Evolutionary conservation across 495 filamentous ascomycete genomes (phyloP).

Genomic region (Chaetomium tenue): DNA sequence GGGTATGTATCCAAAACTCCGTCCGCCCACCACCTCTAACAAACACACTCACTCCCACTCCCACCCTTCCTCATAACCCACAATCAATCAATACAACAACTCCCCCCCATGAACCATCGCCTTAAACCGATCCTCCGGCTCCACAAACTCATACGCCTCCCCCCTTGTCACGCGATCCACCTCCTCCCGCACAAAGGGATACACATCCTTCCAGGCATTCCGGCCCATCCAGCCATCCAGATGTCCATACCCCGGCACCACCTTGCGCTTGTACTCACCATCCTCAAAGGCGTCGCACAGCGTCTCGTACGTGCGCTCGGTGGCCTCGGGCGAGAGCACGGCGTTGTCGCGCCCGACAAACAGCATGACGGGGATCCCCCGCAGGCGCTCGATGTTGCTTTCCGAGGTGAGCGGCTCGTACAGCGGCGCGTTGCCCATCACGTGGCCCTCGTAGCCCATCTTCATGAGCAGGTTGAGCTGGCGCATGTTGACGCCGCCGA

Average conservation of each 20-base stretch:
- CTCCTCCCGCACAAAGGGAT: slow-evolving; percentile 57
- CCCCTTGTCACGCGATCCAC: slow-evolving; percentile 51
- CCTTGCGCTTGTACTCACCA: slow-evolving; percentile 50
- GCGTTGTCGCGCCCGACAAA: slow-evolving; percentile 60
- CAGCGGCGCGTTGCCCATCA: slow-evolving; percentile 51
- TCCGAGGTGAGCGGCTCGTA: slow-evolving; percentile 45
- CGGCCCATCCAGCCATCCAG: slow-evolving; percentile 67
- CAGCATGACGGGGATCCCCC: slow-evolving; percentile 57
- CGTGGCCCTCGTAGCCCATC: slow-evolving; percentile 53
- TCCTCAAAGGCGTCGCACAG: slow-evolving; percentile 53
- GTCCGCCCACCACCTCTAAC: no score
- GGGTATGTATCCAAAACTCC: slow-evolving; percentile 6
- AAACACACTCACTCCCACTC: neutral
- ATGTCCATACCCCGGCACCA: slow-evolving; percentile 65
- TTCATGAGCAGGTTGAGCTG: slow-evolving; percentile 57
- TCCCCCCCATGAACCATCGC: slow-evolving; percentile 44
- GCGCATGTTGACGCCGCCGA: slow-evolving; percentile 61
- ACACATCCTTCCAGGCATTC: slow-evolving; percentile 61
- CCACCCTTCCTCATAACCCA: neutral
- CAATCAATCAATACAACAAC: slow-evolving; percentile 36
- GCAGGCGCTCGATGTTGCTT: slow-evolving; percentile 50
- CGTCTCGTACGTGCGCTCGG: slow-evolving; percentile 56
- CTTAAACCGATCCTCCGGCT: slow-evolving; percentile 44
- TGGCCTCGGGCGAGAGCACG: slow-evolving; percentile 58
- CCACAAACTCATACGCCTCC: slow-evolving; percentile 38